These are phyloP conservation scores for Colletotrichum neosansevieriae DNA, from an alignment of 2,329 filamentous ascomycete species.

Conservation along the genomic window DNA sequence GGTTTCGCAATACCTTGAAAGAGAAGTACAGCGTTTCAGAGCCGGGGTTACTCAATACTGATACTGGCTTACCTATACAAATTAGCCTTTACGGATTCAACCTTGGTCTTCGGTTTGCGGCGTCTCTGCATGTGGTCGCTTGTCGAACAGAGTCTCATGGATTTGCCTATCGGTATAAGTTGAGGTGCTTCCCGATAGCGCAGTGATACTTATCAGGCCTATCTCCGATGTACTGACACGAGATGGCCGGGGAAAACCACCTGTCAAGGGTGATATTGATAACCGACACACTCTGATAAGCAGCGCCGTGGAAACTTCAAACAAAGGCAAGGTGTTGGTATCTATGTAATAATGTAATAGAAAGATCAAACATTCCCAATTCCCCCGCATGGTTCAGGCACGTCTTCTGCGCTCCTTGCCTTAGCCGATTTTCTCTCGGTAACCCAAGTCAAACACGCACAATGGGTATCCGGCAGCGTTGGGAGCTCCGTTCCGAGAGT, in stretches of 20 bases:
- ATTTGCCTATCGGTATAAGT: constrained; percentile 17
- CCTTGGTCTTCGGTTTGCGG: too few species aligned
- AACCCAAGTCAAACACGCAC: neutral
- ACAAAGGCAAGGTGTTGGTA: neutral
- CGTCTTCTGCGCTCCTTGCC: neutral
- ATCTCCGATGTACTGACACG: neutral
- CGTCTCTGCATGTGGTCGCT: too few species aligned
- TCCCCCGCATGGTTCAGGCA: constrained; percentile 2
- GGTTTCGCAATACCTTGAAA: too few species aligned
- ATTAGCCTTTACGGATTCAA: too few species aligned
- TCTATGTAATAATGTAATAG: neutral
- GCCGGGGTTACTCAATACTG: too few species aligned
- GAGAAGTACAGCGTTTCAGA: too few species aligned
- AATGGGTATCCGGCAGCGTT: constrained; percentile 26
- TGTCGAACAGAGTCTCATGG: neutral
- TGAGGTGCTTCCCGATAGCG: constrained; percentile 27
- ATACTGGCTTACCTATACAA: too few species aligned
- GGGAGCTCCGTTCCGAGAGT: constrained; percentile 32
- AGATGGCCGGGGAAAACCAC: neutral
- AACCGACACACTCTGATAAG: constrained; percentile 16
- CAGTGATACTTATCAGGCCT: constrained; percentile 14
- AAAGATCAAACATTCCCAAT: constrained; percentile 1
- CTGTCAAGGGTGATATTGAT: constrained; percentile 1
- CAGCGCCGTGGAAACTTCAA: neutral
- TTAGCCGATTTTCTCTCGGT: neutral